Evolutionary conservation across 176 grass and related monocot genomes (phyloP), one percentile per base, ranked within the genome.

Genomic region (Metroxylon sagu): DNA sequence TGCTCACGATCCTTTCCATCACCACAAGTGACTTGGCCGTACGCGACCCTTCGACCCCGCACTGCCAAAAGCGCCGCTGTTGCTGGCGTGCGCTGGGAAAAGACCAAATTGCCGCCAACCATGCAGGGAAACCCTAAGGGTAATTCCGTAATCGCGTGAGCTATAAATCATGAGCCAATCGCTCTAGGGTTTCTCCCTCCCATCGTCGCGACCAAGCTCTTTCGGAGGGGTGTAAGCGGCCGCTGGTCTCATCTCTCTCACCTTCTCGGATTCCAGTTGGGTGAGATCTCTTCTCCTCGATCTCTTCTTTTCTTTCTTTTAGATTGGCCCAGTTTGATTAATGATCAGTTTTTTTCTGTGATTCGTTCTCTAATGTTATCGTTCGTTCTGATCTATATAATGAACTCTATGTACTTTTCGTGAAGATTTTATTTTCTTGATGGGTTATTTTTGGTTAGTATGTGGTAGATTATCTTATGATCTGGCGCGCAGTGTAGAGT

Each of bases 151-250:
- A 61, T 52, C n/a, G 4, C 1, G 3, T 39, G n/a, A 18, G 3
- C 27, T 19, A 68, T 68, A 68, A 77, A 54, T 53, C 12, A 6
- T 0, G 16, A 16, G 17, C 25, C 8, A 43, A 52, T 5, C 21
- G 12, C 5, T 3, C 55, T 69, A 76, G 56, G 74, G 64, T 77
- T 67, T 49, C 17, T 62, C 64, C 48, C 15, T 30, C 64, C 21
- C 56, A 6, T 10, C 55, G 43, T n/a, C 19, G 54, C 56, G 26
- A 62, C 56, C 52, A 17, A 60, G 4, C 25, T 26, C 57, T 66
- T 23, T 23, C 53, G 61, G 19, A 3, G 29, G 49, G 35, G 25
- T 17, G 64, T 52, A 53, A 29, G 50, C 59, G 18, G 30, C 50
- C 23, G 57, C 61, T 49, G 6, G 2, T 49, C 30, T 3, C 21